Evolutionary conservation across 495 filamentous ascomycete species (phyloP).

Genomic region (Podospora didyma): DNA sequence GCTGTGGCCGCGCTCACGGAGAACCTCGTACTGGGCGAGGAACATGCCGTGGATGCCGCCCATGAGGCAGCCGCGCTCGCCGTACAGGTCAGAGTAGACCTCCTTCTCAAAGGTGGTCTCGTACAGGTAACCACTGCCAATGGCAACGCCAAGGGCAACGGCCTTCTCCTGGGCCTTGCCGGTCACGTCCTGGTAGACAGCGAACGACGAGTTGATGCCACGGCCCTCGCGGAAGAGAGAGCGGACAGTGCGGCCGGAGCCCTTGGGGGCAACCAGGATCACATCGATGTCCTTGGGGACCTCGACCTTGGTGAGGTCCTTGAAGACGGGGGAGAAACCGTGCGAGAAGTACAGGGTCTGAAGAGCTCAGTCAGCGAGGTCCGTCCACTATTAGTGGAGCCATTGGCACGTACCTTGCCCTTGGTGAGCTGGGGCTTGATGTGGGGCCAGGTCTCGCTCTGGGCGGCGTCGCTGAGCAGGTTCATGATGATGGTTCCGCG

Average conservation of each 20-base stretch:
- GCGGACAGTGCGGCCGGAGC: conserved; percentile 96
- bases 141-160: conserved; percentile 90
- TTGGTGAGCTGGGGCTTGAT: conserved; percentile 98
- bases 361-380: not conserved
- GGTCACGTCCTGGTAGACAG: conserved; percentile 97
- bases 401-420: conserved; percentile 69
- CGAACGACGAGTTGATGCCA: conserved; percentile 98
- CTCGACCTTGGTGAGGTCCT: conserved; percentile 97
- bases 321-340: conserved; percentile 99
- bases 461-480: conserved; percentile 93
- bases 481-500: conserved; percentile 98
- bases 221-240: conserved; percentile 96
- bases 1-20: conserved; percentile 94
- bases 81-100: conserved; percentile 98
- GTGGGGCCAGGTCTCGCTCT: conserved; percentile 95
- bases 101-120: conserved; percentile 99
- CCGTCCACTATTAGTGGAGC: not conserved
- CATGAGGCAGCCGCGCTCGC: conserved; percentile 99
- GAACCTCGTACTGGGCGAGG: conserved; percentile 99
- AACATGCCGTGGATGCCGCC: conserved; percentile 99
- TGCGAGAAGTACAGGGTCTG: conserved; percentile 99
- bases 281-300: conserved; percentile 93
- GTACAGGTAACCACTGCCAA: conserved; percentile 97
- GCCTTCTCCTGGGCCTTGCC: conserved; percentile 98
- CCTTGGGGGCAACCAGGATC: conserved; percentile 98